These are phyloP conservation scores for Atalantia buxifolia DNA, from an alignment of 345 rosid genomes.

Conservation along the genomic window DNA sequence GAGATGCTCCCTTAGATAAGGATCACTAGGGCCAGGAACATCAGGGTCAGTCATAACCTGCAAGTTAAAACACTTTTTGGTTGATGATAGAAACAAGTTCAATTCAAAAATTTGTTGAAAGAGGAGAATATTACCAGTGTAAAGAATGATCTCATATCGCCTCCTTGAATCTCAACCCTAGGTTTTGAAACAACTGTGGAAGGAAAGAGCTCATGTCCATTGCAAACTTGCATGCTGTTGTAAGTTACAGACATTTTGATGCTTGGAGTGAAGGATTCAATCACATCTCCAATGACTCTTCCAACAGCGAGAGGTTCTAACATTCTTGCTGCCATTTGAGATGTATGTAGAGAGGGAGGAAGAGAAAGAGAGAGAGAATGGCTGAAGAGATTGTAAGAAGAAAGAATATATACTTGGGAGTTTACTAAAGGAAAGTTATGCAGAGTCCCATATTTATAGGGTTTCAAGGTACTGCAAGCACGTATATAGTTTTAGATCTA, in stretches of 20 bases:
- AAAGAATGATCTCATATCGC: conserved; percentile 56
- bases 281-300: conserved; percentile 40
- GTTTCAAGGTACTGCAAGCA: neutral
- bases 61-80: neutral
- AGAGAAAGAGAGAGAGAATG: neutral
- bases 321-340: conserved; percentile 6
- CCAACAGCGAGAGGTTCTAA: conserved; percentile 33
- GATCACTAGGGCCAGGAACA: conserved; percentile 76
- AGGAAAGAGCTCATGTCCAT: conserved; percentile 37
- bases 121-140: conserved; percentile 42
- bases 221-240: conserved; percentile 28
- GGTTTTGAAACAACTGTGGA: conserved; percentile 30
- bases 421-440: neutral
- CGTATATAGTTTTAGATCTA: neutral
- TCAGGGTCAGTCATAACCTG: conserved; percentile 74
- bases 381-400: neutral
- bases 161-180: conserved; percentile 37
- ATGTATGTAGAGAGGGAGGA: neutral
- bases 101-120: neutral
- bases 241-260: conserved; percentile 27
- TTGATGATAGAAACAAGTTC: neutral
- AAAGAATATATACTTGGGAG: neutral
- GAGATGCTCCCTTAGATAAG: conserved; percentile 55
- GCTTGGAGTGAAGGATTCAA: conserved; percentile 31
- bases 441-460: conserved; percentile 6